Percentiles rank a stretch among this genome's conserved stretches.
Evolutionary conservation across 805 yeast species (phyloP).

Genomic region (Isabelozyma rhagii): DNA sequence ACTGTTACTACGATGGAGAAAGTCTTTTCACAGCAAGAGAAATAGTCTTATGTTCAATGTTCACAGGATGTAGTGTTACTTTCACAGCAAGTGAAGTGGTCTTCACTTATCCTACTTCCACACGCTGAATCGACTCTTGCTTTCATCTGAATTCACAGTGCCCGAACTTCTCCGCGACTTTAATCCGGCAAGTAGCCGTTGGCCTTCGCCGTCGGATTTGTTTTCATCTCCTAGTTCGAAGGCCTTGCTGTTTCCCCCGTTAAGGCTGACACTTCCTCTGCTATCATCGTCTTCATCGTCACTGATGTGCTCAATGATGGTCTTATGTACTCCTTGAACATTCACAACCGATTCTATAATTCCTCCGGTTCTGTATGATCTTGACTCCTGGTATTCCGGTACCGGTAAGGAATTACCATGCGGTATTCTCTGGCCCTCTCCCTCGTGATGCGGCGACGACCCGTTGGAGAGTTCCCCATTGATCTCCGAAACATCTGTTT

Average conservation of each 20-base stretch:
- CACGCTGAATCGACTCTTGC: background rate
- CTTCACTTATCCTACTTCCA: background rate
- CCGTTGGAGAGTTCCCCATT: background rate
- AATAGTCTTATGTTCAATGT: too few relatives aligned
- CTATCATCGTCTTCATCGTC: slow-evolving; percentile 37
- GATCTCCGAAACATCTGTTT: slow-evolving; percentile 22
- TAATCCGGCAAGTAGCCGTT: slow-evolving; percentile 3
- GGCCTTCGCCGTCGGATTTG: slow-evolving; percentile 2
- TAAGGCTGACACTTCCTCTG: background rate
- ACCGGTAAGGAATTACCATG: background rate
- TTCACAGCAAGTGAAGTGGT: too few relatives aligned
- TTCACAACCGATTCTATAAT: slow-evolving; percentile 81
- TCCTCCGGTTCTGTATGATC: slow-evolving; percentile 53
- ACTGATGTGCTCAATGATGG: slow-evolving; percentile 70
- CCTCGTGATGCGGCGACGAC: background rate
- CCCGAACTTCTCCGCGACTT: background rate
- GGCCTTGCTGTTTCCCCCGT: background rate
- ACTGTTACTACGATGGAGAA: background rate
- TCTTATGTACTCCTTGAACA: slow-evolving; percentile 79
- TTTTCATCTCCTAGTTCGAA: slow-evolving; percentile 6
- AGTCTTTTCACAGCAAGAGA: too few relatives aligned
- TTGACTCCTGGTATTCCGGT: slow-evolving; percentile 28
- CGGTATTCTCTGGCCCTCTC: slow-evolving; percentile 6
- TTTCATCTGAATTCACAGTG: background rate
- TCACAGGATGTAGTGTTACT: too few relatives aligned